Evolutionary conservation across 208 protist genomes (phyloP).

Genomic region (Trypanosomatidae sp.): DNA sequence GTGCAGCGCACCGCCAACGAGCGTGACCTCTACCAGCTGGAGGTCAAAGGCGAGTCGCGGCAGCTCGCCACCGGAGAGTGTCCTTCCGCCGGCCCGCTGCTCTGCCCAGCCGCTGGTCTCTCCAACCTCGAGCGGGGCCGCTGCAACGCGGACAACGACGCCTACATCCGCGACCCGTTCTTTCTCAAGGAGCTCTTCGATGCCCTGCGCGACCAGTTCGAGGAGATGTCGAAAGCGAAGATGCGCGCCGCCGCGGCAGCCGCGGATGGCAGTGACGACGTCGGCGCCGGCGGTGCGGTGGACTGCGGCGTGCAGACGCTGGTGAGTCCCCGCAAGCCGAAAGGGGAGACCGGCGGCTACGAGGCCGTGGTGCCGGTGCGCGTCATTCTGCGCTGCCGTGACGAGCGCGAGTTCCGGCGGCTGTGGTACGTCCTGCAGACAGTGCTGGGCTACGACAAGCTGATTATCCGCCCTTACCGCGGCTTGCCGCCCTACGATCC

Average conservation of each 20-base stretch:
- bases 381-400: conserved; percentile 36
- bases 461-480: conserved; percentile 44
- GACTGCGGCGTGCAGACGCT: conserved; percentile 14
- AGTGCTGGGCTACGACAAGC: conserved; percentile 55
- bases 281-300: neutral
- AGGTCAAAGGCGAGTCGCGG: conserved; percentile 51
- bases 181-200: conserved; percentile 65
- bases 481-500: conserved; percentile 66
- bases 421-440: conserved; percentile 50
- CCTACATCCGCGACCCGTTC: conserved; percentile 53
- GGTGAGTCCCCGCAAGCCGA: conserved; percentile 2
- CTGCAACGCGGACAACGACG: conserved; percentile 36
- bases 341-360: neutral
- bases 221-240: conserved; percentile 22
- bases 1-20: conserved; percentile 32
- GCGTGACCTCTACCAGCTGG: conserved; percentile 55
- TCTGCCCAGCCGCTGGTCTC: conserved; percentile 36
- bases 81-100: no score
- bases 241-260: conserved; percentile 8
- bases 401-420: conserved; percentile 49
- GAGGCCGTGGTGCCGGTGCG: conserved; percentile 10
- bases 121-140: conserved; percentile 11
- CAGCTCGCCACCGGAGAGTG: no score
- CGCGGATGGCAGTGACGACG: conserved; percentile 1
- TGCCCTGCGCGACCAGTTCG: conserved; percentile 51